These are phyloP conservation scores for Wickerhamomyces strasburgensis DNA, from an alignment of 805 yeast genomes.

Conservation along the genomic window DNA sequence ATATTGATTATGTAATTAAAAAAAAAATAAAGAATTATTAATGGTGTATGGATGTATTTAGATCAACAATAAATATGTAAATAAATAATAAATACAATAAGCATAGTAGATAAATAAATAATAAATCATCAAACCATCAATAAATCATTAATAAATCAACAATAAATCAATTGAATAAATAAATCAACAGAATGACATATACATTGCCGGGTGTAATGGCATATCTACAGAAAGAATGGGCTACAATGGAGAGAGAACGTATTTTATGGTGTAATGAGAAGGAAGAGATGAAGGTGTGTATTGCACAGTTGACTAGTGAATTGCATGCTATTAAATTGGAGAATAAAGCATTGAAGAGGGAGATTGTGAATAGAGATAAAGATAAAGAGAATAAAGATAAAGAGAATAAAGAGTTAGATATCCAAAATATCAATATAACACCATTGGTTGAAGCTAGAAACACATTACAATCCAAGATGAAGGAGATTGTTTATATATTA, in stretches of 20 bases:
- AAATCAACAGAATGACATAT: too few relatives aligned
- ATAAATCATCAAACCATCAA: too few relatives aligned
- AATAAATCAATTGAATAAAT: too few relatives aligned
- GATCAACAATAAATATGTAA: too few relatives aligned
- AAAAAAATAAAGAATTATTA: too few relatives aligned
- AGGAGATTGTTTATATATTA: constrained; percentile 26
- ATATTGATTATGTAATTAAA: too few relatives aligned
- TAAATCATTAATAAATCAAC: too few relatives aligned
- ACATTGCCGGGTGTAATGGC: constrained; percentile 49
- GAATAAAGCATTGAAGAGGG: constrained; percentile 5
- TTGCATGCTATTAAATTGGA: constrained; percentile 32
- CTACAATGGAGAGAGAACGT: constrained; percentile 53
- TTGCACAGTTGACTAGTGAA: constrained; percentile 50
- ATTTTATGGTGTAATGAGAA: constrained; percentile 57
- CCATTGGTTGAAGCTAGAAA: constrained; percentile 23
- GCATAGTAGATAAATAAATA: too few relatives aligned
- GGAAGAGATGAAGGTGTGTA: constrained; percentile 51
- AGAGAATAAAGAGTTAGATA: not conserved
- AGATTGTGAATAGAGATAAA: not conserved
- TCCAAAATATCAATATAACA: constrained; percentile 5
- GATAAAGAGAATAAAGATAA: not conserved
- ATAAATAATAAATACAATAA: too few relatives aligned
- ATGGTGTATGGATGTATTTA: too few relatives aligned
- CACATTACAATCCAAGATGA: constrained; percentile 24
- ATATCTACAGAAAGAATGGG: constrained; percentile 58